Percentiles rank a stretch among this genome's conserved stretches.
Conservation (phyloP, 139 green algal species). For the Coelastrella sp. region DNA sequence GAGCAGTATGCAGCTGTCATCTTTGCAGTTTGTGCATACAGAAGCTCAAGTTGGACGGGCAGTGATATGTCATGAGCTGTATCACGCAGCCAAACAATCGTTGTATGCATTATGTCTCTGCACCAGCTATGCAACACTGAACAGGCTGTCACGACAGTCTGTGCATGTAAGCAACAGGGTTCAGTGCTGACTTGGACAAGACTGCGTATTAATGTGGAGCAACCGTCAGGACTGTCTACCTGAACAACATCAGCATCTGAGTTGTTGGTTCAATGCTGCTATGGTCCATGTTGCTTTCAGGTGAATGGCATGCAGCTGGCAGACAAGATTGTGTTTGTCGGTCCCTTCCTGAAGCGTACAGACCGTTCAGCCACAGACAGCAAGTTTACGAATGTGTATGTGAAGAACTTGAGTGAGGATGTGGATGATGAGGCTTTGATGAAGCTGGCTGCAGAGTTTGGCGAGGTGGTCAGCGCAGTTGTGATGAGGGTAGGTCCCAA, state of each 20-base stretch:
- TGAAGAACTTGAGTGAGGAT: conserved; percentile 89
- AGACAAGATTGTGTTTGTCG: conserved; percentile 85
- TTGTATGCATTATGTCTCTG: no score
- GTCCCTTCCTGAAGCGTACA: conserved; percentile 83
- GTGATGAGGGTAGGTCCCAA: conserved; percentile 75
- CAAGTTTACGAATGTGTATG: conserved; percentile 93
- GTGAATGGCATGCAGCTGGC: conserved; percentile 74
- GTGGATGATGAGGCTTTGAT: conserved; percentile 77
- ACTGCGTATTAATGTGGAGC: no score
- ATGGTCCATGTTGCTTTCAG: conserved; percentile 16
- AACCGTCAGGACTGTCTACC: not conserved
- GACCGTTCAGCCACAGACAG: conserved; percentile 72
- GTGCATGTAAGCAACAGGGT: no score
- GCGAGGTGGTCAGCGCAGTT: conserved; percentile 76
- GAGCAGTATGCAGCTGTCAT: not conserved
- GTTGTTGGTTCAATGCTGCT: not conserved
- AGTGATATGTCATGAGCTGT: no score
- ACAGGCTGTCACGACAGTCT: no score
- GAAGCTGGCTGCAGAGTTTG: conserved; percentile 78
- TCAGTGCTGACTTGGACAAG: no score
- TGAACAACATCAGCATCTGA: no score
- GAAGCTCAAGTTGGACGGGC: no score
- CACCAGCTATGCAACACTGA: no score
- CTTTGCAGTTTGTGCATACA: not conserved
- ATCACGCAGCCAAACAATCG: no score